A percentile compares a stretch with the other conserved stretches of the same genome.
phyloP scores from a whole-genome alignment of 2,329 filamentous ascomycete genomes.

The Fusarium odoratissimum region DNA sequence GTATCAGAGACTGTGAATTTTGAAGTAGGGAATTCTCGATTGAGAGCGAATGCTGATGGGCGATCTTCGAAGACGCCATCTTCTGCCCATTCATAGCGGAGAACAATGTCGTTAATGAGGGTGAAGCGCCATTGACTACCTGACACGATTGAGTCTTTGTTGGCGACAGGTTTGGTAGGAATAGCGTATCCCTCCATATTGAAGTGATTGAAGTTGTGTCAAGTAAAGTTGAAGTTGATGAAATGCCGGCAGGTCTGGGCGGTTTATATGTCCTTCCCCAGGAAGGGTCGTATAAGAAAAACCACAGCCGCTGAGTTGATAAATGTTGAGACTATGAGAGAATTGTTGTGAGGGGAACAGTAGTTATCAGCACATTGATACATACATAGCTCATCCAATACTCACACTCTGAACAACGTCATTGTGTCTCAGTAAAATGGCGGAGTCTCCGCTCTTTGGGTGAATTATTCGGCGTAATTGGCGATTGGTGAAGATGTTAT shows the following conservation, averaged over 20 bases:
- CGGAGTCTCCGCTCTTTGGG: constrained; percentile 31
- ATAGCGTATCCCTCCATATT: constrained; percentile 40
- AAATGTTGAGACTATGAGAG: constrained; percentile 1
- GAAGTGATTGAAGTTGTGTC: background rate
- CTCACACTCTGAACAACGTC: constrained; percentile 16
- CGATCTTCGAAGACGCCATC: constrained; percentile 72
- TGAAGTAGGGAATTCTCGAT: constrained; percentile 57
- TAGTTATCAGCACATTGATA: background rate
- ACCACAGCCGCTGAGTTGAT: background rate
- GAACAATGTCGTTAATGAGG: constrained; percentile 64
- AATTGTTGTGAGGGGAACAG: constrained; percentile 24
- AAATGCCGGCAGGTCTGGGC: background rate
- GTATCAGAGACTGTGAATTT: constrained; percentile 61
- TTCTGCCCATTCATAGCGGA: constrained; percentile 72
- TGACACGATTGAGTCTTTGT: constrained; percentile 28
- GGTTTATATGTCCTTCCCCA: background rate
- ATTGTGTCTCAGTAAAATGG: constrained; percentile 17
- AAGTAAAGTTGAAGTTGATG: background rate
- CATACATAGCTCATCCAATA: background rate
- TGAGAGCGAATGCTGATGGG: constrained; percentile 70
- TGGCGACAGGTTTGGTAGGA: constrained; percentile 31
- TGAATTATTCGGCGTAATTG: constrained; percentile 31
- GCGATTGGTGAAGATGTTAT: constrained; percentile 13
- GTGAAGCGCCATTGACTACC: constrained; percentile 66
- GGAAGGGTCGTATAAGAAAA: background rate